These are phyloP conservation scores for Epipyxis sp. DNA, from an alignment of 108 stramenopile genomes.

Conservation along the genomic window DNA sequence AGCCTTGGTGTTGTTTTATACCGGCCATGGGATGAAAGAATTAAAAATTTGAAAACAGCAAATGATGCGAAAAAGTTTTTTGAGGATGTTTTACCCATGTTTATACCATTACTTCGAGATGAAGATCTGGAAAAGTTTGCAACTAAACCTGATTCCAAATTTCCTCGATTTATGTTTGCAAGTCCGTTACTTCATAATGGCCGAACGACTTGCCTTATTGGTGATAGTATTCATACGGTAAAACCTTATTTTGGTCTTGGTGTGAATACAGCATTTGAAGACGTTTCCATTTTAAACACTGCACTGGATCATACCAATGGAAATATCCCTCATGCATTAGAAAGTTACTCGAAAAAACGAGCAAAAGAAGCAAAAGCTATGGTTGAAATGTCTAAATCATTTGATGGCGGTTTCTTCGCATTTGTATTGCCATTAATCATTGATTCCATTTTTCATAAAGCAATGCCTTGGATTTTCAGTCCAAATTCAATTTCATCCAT, in stretches of 20 bases:
- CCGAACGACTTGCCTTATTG: slow-evolving; percentile 62
- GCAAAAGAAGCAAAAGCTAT: slow-evolving; percentile 71
- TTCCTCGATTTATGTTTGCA: slow-evolving; percentile 76
- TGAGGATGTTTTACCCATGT: slow-evolving; percentile 71
- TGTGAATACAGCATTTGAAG: slow-evolving; percentile 86
- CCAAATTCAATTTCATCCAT: slow-evolving; percentile 78
- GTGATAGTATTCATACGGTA: slow-evolving; percentile 80
- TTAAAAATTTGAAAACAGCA: slow-evolving; percentile 47
- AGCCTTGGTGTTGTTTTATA: slow-evolving; percentile 70
- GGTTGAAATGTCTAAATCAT: slow-evolving; percentile 67
- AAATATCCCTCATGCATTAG: slow-evolving; percentile 49
- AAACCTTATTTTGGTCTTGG: slow-evolving; percentile 90
- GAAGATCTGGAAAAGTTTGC: slow-evolving; percentile 62
- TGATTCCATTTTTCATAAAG: slow-evolving; percentile 70
- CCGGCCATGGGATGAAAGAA: slow-evolving; percentile 57
- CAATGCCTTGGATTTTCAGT: slow-evolving; percentile 66
- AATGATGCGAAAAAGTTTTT: slow-evolving; percentile 59
- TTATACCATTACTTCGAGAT: slow-evolving; percentile 64
- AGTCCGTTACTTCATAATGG: slow-evolving; percentile 70
- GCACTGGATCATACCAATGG: slow-evolving; percentile 41
- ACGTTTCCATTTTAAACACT: slow-evolving; percentile 55
- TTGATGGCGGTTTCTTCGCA: slow-evolving; percentile 74
- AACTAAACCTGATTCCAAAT: slow-evolving; percentile 61
- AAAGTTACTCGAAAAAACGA: slow-evolving; percentile 48
- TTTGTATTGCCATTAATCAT: slow-evolving; percentile 80